These are phyloP conservation scores for Hondaea fermentalgiana DNA, from an alignment of 108 stramenopile species.

Conservation along the genomic window DNA sequence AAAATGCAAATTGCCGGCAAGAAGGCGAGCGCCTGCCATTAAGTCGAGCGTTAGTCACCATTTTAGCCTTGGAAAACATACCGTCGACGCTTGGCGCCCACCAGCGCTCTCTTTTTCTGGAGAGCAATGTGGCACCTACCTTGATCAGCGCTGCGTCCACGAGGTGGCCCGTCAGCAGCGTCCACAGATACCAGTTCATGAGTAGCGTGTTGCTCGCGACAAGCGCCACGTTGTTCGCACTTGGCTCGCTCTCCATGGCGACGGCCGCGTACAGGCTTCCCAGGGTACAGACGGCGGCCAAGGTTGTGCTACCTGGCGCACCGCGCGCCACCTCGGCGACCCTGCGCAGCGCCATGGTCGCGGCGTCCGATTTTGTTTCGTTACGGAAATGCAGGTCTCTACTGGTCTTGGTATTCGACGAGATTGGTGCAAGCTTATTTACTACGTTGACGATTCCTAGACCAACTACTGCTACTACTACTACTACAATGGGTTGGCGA, in stretches of 20 bases:
- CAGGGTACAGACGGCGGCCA: not conserved
- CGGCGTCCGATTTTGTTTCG: no score
- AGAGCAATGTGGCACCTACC: not conserved
- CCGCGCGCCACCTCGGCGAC: not conserved
- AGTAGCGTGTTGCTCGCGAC: not conserved
- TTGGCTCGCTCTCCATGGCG: not conserved
- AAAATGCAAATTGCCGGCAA: not conserved
- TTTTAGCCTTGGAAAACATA: not conserved
- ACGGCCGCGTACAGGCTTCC: not conserved
- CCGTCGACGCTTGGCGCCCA: not conserved
- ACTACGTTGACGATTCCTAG: no score
- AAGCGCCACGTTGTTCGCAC: not conserved
- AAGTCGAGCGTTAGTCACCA: not conserved
- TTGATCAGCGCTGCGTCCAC: not conserved
- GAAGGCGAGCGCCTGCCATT: not conserved
- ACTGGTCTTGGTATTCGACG: no score
- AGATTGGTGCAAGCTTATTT: no score
- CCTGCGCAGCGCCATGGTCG: no score
- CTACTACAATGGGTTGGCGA: no score
- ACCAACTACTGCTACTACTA: no score
- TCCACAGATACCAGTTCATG: slow-evolving; percentile 14
- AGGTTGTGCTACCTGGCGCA: not conserved
- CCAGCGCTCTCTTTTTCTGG: not conserved
- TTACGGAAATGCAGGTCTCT: no score
- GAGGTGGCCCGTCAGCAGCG: not conserved